phyloP scores from a whole-genome alignment of 1,139 yeast species.

The Yamadazyma friedrichii region DNA sequence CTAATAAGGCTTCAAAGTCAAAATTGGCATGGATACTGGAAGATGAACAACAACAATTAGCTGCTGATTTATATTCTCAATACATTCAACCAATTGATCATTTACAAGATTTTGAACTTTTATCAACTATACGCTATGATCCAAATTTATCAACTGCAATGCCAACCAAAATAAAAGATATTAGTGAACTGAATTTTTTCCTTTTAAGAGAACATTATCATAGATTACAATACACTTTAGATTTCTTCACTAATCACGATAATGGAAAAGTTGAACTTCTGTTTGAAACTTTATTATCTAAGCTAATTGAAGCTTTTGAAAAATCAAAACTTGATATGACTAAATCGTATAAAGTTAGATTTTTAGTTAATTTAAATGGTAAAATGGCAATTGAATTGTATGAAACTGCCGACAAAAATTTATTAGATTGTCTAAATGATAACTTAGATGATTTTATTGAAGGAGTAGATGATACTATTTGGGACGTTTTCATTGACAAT shows the following conservation, averaged over 20 bases:
- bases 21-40: conserved; percentile 4
- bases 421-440: conserved; percentile 40
- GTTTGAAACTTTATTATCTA: conserved; percentile 38
- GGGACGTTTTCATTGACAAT: conserved; percentile 64
- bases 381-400: conserved; percentile 51
- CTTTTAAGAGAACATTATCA: conserved; percentile 62
- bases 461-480: conserved; percentile 22
- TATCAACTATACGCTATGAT: conserved; percentile 74
- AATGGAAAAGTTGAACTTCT: conserved; percentile 34
- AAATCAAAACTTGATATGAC: conserved; percentile 24
- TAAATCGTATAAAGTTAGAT: conserved; percentile 57
- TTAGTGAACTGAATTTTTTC: conserved; percentile 47
- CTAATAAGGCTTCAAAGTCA: background rate
- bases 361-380: conserved; percentile 51
- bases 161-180: conserved; percentile 25
- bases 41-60: conserved; percentile 7
- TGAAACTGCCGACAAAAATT: conserved; percentile 31
- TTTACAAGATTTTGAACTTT: conserved; percentile 43
- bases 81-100: conserved; percentile 12
- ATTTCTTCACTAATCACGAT: conserved; percentile 41
- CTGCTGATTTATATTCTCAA: conserved; percentile 5
- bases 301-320: conserved; percentile 44
- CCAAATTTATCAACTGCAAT: conserved; percentile 42
- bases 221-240: conserved; percentile 53
- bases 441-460: conserved; percentile 8